Conservation (phyloP, 495 filamentous ascomycete genomes). For the Echria macrotheca region DNA sequence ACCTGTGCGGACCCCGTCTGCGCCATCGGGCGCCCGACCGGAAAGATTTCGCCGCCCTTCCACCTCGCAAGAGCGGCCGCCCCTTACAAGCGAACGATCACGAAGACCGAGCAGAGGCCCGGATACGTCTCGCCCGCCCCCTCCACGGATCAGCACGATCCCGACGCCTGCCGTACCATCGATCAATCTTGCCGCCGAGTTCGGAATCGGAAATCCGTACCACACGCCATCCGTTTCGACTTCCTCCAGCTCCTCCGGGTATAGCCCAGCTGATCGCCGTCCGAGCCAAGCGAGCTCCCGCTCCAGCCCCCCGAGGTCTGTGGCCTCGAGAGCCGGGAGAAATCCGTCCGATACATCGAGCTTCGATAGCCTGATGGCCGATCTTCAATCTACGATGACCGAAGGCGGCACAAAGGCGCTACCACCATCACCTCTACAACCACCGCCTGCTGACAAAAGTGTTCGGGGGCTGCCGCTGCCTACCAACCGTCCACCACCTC, state of each 20-base stretch:
- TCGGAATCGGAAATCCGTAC: constrained; percentile 50
- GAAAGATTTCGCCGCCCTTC: constrained; percentile 34
- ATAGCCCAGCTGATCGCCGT: constrained; percentile 41
- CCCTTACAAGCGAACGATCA: constrained; percentile 23
- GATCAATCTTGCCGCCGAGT: constrained; percentile 47
- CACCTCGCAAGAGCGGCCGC: constrained; percentile 12
- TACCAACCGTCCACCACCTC: constrained; percentile 23
- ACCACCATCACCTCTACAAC: constrained; percentile 19
- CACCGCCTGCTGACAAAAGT: constrained; percentile 18
- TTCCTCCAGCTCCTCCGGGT: constrained; percentile 62
- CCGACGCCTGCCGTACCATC: constrained; percentile 34
- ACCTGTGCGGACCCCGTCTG: constrained; percentile 42
- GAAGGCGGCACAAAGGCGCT: constrained; percentile 20
- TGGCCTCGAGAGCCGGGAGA: constrained; percentile 32
- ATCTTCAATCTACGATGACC: constrained; percentile 47
- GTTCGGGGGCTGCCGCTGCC: constrained; percentile 17
- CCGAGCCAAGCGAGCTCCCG: constrained; percentile 64
- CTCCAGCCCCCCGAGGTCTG: constrained; percentile 55
- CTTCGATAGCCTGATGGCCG: constrained; percentile 48
- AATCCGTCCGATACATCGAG: constrained; percentile 33
- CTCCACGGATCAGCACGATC: constrained; percentile 41
- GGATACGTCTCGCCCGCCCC: constrained; percentile 43
- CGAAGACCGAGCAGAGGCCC: constrained; percentile 44
- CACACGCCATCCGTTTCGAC: constrained; percentile 62
- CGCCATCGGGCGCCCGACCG: constrained; percentile 31